Evolutionary conservation across 1,139 yeast species (phyloP), one percentile per base, ranked within the genome.

Genomic region (Pichia sp.): DNA sequence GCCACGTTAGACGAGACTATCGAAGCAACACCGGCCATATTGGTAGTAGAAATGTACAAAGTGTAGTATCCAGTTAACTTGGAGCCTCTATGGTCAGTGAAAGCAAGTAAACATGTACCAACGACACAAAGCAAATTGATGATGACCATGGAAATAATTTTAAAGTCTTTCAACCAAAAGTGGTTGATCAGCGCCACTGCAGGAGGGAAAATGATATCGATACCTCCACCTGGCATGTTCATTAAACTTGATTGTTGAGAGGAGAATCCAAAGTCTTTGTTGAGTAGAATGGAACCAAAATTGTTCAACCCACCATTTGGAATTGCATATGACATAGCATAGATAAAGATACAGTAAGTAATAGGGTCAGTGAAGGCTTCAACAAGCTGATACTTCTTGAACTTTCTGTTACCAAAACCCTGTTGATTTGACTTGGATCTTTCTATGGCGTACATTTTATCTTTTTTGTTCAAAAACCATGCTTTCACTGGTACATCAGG

Each of bases 401-500:
- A 75, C 41, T 69, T 67, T 48, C 61, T 67, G 57, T 70, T 72
- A 48, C 78, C 78, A 58, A 72, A 74, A 26, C 78, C 78, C 59
- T 72, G 75, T 56, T 70, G 71, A 55, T 73, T 74, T 4, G 59
- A 51, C 45, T 61, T 62, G 13, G 64, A 54, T 60, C 75, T 68
- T 58, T 73, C 73, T 8, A 70, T 66, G 10, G 66, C 72, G 47
- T 67, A 56, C n/a, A 53, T 50, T 53, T 70, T 72, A 45, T 74
- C 76, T 8, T 64, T 62, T 5, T 66, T 67, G 45, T 61, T 61
- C 41, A 72, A 66, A 63, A 70, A 76, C 73, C 77, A 74, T 8
- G 81, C 80, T 30, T 69, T 67, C 7, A 77, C 66, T 8, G 82
- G 83, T 50, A 70, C 67, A 61, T 79, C 81, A 8, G 87, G 86